Base-by-base conservation (phyloP, 148 eudicot genomes). In the Cornus kousa region DNA sequence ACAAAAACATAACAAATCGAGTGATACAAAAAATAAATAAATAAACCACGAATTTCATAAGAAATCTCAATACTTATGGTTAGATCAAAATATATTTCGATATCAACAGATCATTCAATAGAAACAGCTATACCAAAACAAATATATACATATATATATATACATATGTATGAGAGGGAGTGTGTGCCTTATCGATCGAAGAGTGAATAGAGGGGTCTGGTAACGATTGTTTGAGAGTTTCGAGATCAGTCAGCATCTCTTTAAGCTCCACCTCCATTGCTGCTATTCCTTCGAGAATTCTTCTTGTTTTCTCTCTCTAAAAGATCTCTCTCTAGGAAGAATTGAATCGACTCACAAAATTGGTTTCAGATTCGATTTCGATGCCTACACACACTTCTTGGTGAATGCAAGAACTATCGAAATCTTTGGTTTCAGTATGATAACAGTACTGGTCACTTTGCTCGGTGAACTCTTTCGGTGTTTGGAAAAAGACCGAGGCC, bases 231-330 rank as follows among this genome's bases (percentile, higher is more conserved):
- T 88, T 83, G 68, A 94, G 90, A 72, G 79, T 33, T 23, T 90
- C 78, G 28, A 94, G 89, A 85, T 89, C 92, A 67, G 70, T 85
- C 20, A 77, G 35, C 86, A 90, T 59, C 72, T 77, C 81, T 74
- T 82, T 84, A 71, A 94, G 86, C 78, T 87, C 96, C 32, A 84
- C 79, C 83, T 94, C 98, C 96, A 94, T 94, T 72, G 74, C 78
- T 50, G 70, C 71, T 14, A 13, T 78, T 46, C 7, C 35, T 65
- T 65, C 24, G 32, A 9, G 5, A 13, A 7, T 67, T 70, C 83
- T 76, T 31, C 83, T 76, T 31, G n/a, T 12, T 74, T 23, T 66
- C 78, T 67, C 68, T 74, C 72, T 73, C 72, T 24, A 62, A 57
- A 0, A 13, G 24, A 0, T 62, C 66, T n/a, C 23, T 62, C 14